Base-by-base conservation (phyloP, 1,139 yeast species). In the Saccharomyces uvarum region DNA sequence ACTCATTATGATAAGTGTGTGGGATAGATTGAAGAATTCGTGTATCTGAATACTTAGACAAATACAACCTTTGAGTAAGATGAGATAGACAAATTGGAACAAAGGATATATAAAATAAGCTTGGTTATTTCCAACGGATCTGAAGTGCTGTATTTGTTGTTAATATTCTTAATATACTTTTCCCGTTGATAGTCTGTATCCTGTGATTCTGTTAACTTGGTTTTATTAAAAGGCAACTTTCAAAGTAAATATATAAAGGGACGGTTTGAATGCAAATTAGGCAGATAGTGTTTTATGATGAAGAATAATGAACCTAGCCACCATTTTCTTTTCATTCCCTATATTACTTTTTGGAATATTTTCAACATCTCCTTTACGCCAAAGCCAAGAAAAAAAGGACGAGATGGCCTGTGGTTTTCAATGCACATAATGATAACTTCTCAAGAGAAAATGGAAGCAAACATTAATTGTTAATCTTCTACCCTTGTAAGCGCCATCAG, bases 291-390 rank as follows among this genome's bases (percentile, higher is more conserved):
- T 33, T 21, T 33, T 33, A 33, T 8, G 21, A 8, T 33, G 42
- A 33, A 16, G 21, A 11, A 16, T 33, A 19, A 8, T 3, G 13
- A 4, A 14, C 42, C 16, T 33, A 33, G 42, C 9, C 21, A 14
- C 42, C 11, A 8, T 33, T 33, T 7, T 11, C 21, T 33, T 16
- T 33, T 33, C 8, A 16, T 33, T 33, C 42, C 42, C 42, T 33
- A 33, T 33, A 33, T 33, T 11, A 33, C 42, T 4, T 33, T 33
- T 33, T 11, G 21, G 8, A 33, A 33, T 14, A 33, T 33, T 33
- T 33, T 33, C 42, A 33, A 33, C 42, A 33, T 33, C 42, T 33
- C 42, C 42, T 33, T 33, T 33, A 33, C 42, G 42, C 42, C 42
- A 33, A 16, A 33, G 16, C 8, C 19, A 33, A 33, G 42, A 33